Base-by-base conservation (phyloP, 495 filamentous ascomycete genomes). In the Parathielavia hyrcaniae region DNA sequence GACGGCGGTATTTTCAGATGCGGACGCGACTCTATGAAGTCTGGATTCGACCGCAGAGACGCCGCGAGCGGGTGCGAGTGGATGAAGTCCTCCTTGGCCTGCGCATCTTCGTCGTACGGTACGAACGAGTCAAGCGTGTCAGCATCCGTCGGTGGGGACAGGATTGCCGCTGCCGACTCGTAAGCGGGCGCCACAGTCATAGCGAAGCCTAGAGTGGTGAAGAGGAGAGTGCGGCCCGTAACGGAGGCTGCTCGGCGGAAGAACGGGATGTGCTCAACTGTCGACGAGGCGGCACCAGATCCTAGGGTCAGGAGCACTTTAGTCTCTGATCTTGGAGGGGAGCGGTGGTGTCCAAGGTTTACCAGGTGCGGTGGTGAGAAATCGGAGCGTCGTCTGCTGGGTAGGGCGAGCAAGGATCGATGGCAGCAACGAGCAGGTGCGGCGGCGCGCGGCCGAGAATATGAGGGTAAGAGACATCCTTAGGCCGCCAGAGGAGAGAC, bases 1-100 rank as follows among this genome's bases (percentile, higher is more conserved):
- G 72, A 54, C 40, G 77, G 72, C 0, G 90, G 89, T 64, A 96
- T 86, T 69, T 90, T 92, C 63, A 96, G 71, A 68, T 96, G 88
- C 20, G 95, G 95, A 36, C 95, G 81, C 17, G 86, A 83, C 67
- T 95, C 92, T 22, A 76, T 77, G 71, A 86, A 89, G 5, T 79
- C 81, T 12, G 84, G 77, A 63, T 87, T 78, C 16, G 71, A 72
- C 26, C 90, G 85, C n/a, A 97, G 76, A 14, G 77, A 76, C 5
- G 73, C 63, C 13, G 84, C 75, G 8, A 96, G 64, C 9, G 89
- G 89, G 73, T 95, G 91, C 58, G 75, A 82, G 65, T 81, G 79
- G 66, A 97, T 89, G 65, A 81, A 78, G 26, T 80, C 73, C 59
- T 97, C 84, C 57, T 92, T 80, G 58, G 84, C 79, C 44, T 72